These are phyloP conservation scores for Debaryomyces hansenii DNA, from an alignment of 805 yeast genomes.

Conservation along the genomic window DNA sequence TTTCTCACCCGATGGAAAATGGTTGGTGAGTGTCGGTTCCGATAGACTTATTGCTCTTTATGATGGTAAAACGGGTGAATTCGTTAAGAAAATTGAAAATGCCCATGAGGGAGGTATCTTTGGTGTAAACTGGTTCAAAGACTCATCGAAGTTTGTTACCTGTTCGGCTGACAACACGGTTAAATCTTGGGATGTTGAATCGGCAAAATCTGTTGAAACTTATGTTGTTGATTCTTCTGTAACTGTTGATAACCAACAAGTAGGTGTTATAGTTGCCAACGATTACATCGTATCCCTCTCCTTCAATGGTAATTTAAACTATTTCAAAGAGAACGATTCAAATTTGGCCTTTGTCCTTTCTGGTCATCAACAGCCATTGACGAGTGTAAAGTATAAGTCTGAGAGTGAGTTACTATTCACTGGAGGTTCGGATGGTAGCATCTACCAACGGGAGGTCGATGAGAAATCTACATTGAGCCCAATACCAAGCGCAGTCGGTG, in stretches of 20 bases:
- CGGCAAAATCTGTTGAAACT: conserved; percentile 36
- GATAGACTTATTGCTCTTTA: conserved; percentile 77
- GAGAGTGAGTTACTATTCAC: conserved; percentile 39
- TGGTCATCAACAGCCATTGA: conserved; percentile 85
- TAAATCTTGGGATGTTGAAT: conserved; percentile 59
- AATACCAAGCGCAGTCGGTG: conserved; percentile 34
- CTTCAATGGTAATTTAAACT: conserved; percentile 68
- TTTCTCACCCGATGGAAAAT: conserved; percentile 79
- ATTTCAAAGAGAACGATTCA: conserved; percentile 43
- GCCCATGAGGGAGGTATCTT: conserved; percentile 82
- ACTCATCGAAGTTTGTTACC: conserved; percentile 62
- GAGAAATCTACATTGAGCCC: conserved; percentile 10
- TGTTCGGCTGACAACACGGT: conserved; percentile 81
- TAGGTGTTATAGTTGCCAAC: conserved; percentile 73
- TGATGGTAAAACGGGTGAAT: conserved; percentile 87
- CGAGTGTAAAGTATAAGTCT: conserved; percentile 46
- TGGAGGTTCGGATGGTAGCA: conserved; percentile 82
- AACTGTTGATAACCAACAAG: conserved; percentile 64
- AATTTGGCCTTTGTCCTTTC: conserved; percentile 43
- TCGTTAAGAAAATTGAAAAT: conserved; percentile 47
- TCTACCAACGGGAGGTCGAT: conserved; percentile 56
- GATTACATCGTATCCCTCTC: conserved; percentile 66
- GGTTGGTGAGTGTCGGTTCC: conserved; percentile 77
- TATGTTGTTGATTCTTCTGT: conserved; percentile 48
- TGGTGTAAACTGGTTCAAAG: conserved; percentile 67